Evolutionary conservation across 2,329 filamentous ascomycete species (phyloP), one percentile per base, ranked within the genome.

Genomic region (Cladosporium cucumerinum): DNA sequence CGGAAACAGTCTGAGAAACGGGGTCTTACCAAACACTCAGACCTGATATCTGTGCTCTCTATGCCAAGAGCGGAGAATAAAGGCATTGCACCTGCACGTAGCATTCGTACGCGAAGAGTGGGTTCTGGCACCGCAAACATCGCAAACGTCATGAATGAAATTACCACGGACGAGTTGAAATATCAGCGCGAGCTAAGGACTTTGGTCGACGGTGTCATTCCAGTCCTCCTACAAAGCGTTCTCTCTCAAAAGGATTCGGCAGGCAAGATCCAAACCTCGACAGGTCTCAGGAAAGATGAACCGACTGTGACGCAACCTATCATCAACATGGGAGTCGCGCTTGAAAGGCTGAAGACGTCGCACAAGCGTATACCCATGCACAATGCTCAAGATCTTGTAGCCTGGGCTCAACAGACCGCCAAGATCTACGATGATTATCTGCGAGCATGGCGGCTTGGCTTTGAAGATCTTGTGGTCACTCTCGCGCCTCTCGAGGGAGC

Each of bases 391-490:
- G 84, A 86, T 16, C 83, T 99, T 61, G 82, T 96, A 11, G 84
- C 83, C 48, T 99, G 95, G 95, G 90, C 93, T 1, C 86, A 92
- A 64, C 87, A 86, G 23, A 88, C 92, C 0, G 86, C 91, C 54
- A 87, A 88, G 63, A 85, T 94, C 11, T 99, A 99, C 75, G 84
- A 87, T 66, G 89, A 92, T 72, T 99, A 98, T 75, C 83, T 98
- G 34, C 87, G 87, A 73, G 88, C 90, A 8, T 99, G 95, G 95
- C 86, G 93, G 32, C 84, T 98, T 57, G 95, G 95, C 0, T 99
- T 98, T 77, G 91, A 97, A 72, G 93, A 96, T 74, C 87, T 99
- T 23, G 88, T 98, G 58, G 92, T 99, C 71, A 98, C 97, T 74
- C 86, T 98, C 36, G 93, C 92, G 1, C 91, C 92, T 8, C 86